Conservation (phyloP, 176 grass and related monocot genomes). For the Aegilops tauschii region DNA sequence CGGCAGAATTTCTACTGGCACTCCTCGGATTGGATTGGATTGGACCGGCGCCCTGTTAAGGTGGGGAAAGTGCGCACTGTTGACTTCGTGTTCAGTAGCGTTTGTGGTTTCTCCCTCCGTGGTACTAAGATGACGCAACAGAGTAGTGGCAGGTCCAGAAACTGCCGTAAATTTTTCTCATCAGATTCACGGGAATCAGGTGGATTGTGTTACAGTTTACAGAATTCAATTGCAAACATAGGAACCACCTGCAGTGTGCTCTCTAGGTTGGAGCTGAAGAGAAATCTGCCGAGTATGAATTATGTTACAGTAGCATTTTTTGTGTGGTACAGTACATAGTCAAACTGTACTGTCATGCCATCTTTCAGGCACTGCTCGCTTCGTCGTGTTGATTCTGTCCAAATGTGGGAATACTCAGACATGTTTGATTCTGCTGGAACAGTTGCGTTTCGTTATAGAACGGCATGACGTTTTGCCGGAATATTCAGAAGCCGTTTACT, state of each 20-base stretch:
- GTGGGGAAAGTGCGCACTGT: background rate
- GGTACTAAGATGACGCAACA: background rate
- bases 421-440: background rate
- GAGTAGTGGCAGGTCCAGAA: background rate
- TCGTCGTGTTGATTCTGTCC: background rate
- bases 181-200: background rate
- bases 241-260: background rate
- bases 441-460: background rate
- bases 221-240: background rate
- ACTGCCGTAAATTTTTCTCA: background rate
- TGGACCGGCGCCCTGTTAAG: background rate
- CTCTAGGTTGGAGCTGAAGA: background rate
- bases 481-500: background rate
- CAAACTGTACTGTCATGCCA: background rate
- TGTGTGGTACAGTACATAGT: background rate
- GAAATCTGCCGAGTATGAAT: background rate
- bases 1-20: background rate
- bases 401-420: background rate
- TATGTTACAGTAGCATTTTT: background rate
- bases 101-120: background rate
- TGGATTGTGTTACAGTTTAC: background rate
- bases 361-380: background rate
- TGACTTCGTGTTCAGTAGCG: background rate
- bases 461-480: background rate
- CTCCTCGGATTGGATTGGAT: background rate